A percentile compares a stretch with the other conserved stretches of the same genome.
These are phyloP conservation scores for Penicillium occitanis DNA, from an alignment of 2,329 filamentous ascomycete species.

Conservation along the genomic window DNA sequence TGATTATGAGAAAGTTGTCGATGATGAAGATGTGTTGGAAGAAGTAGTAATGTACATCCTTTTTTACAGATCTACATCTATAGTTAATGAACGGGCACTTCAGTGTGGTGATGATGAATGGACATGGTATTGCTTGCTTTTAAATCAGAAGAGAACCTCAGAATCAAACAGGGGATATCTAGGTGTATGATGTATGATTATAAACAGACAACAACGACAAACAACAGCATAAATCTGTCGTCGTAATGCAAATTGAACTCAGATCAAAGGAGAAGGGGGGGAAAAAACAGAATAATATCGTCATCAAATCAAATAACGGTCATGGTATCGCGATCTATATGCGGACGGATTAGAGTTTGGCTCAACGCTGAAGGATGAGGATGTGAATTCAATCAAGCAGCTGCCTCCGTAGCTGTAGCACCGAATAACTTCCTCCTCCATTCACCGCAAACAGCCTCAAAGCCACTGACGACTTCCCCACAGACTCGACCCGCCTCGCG, in stretches of 20 bases:
- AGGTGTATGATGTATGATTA: conserved; percentile 11
- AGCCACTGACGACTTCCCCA: conserved; percentile 83
- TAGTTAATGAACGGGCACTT: too few relatives aligned
- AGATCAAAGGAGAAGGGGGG: neutral
- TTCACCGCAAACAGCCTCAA: conserved; percentile 83
- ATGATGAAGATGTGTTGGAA: neutral
- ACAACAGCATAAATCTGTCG: neutral
- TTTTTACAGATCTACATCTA: neutral
- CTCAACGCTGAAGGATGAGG: neutral
- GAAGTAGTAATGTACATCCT: neutral
- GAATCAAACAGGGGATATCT: conserved; percentile 17
- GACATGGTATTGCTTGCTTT: neutral
- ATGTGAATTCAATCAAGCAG: conserved; percentile 24
- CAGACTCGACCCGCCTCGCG: conserved; percentile 83
- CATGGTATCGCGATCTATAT: conserved; percentile 8
- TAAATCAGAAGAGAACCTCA: neutral
- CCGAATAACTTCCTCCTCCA: conserved; percentile 75
- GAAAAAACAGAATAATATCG: neutral
- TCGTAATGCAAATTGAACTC: neutral
- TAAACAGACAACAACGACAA: neutral
- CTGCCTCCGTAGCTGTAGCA: conserved; percentile 28
- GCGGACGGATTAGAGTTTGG: neutral
- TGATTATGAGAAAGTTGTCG: conserved; percentile 1
- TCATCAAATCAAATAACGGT: conserved; percentile 2
- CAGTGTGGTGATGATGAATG: neutral